These are phyloP conservation scores for Catunica adiposa DNA, from an alignment of 2,329 filamentous ascomycete species.

Conservation along the genomic window DNA sequence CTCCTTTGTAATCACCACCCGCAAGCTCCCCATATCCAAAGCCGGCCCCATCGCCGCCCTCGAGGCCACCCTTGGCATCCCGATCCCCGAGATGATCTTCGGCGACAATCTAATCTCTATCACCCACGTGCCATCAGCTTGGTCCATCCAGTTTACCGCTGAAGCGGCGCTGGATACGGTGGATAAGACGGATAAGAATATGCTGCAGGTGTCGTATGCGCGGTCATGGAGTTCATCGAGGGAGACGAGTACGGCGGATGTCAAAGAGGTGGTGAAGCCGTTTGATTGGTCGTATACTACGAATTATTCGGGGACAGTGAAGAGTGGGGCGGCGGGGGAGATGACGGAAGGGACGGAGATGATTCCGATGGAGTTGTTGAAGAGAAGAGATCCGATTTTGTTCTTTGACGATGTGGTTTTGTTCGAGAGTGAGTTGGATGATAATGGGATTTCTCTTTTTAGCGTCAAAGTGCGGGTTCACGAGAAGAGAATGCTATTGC, in stretches of 20 bases:
- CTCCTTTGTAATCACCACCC: slow-evolving; percentile 59
- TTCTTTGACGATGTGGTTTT: slow-evolving; percentile 95
- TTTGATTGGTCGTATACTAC: slow-evolving; percentile 98
- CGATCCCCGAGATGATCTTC: slow-evolving; percentile 97
- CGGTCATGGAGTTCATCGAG: slow-evolving; percentile 56
- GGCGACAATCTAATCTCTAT: slow-evolving; percentile 79
- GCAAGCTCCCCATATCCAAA: slow-evolving; percentile 91
- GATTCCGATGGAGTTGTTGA: slow-evolving; percentile 80
- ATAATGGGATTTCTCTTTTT: slow-evolving; percentile 85
- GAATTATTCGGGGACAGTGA: slow-evolving; percentile 59
- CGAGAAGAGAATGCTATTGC: slow-evolving; percentile 68
- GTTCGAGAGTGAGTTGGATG: slow-evolving; percentile 93
- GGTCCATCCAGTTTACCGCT: slow-evolving; percentile 67
- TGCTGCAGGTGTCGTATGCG: slow-evolving; percentile 89
- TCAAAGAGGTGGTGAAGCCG: slow-evolving; percentile 85
- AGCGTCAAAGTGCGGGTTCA: slow-evolving; percentile 89
- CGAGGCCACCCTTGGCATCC: slow-evolving; percentile 61
- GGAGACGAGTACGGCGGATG: slow-evolving; percentile 60
- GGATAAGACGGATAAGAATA: slow-evolving; percentile 79
- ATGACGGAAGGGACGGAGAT: slow-evolving; percentile 8
- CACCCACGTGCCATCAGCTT: slow-evolving; percentile 55
- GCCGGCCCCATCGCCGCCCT: slow-evolving; percentile 77
- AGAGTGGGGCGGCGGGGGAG: slow-evolving; percentile 17
- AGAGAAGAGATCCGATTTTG: slow-evolving; percentile 77
- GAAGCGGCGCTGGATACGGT: slow-evolving; percentile 78